Percentiles rank a stretch among this genome's conserved stretches.
Conservation (phyloP, 257 asterid species). For the Jacaranda mimosifolia region DNA sequence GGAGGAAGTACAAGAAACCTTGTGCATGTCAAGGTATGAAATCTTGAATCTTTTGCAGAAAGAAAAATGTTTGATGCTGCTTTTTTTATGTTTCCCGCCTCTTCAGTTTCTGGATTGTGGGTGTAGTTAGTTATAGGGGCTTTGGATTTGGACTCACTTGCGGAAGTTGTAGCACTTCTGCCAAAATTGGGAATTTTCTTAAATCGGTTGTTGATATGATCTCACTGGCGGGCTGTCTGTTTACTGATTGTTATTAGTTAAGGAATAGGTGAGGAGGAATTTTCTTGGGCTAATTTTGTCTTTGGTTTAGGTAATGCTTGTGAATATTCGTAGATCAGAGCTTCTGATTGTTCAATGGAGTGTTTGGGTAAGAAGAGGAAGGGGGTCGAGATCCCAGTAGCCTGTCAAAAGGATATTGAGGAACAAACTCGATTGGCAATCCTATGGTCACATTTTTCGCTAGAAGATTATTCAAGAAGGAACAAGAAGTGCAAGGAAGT, state of each 20-base stretch:
- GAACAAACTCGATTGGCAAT: slow-evolving; percentile 47
- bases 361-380: slow-evolving; percentile 83
- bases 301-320: slow-evolving; percentile 31
- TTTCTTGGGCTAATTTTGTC: slow-evolving; percentile 6
- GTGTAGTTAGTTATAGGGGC: slow-evolving; percentile 10
- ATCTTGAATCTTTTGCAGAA: not conserved
- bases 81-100: not conserved
- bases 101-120: slow-evolving; percentile 1
- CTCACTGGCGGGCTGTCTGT: slow-evolving; percentile 27
- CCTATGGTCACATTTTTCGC: slow-evolving; percentile 70
- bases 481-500: slow-evolving; percentile 80
- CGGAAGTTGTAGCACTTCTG: slow-evolving; percentile 49
- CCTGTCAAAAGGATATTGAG: slow-evolving; percentile 33
- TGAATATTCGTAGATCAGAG: not conserved
- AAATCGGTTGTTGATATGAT: slow-evolving; percentile 8
- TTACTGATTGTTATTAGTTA: slow-evolving; percentile 15
- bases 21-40: slow-evolving; percentile 49
- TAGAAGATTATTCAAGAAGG: slow-evolving; percentile 75
- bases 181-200: slow-evolving; percentile 24
- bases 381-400: slow-evolving; percentile 59
- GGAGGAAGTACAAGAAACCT: slow-evolving; percentile 45
- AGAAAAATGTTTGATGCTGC: slow-evolving; percentile 6
- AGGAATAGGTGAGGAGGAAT: not conserved
- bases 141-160: slow-evolving; percentile 30
- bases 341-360: slow-evolving; percentile 48